These are phyloP conservation scores for Phytopythium ostracodes DNA, from an alignment of 352 stramenopile genomes.

Conservation along the genomic window DNA sequence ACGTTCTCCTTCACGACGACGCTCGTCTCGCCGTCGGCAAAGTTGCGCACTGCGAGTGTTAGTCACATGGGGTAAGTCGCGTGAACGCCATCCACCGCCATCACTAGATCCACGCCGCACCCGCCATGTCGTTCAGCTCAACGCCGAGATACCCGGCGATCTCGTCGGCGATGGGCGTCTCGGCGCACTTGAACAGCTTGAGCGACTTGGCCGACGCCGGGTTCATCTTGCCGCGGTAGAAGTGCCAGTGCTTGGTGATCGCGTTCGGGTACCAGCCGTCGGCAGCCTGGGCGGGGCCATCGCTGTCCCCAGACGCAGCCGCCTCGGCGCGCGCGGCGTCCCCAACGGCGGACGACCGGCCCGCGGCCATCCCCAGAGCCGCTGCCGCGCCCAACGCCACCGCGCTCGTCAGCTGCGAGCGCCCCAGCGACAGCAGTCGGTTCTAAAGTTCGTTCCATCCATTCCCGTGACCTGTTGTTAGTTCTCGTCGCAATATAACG, in stretches of 20 bases:
- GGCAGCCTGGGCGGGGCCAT: not conserved
- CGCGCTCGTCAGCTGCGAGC: slow-evolving; percentile 13
- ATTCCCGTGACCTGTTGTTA: not conserved
- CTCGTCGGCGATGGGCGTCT: slow-evolving; percentile 84
- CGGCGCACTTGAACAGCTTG: slow-evolving; percentile 88
- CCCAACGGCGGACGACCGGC: slow-evolving; percentile 11
- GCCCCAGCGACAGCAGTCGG: slow-evolving; percentile 22
- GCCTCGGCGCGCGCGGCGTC: slow-evolving; percentile 13
- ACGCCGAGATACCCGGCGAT: slow-evolving; percentile 81
- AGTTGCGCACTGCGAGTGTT: slow-evolving; percentile 49
- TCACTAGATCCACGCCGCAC: slow-evolving; percentile 9
- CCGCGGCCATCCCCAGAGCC: slow-evolving; percentile 26
- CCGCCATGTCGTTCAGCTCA: slow-evolving; percentile 71
- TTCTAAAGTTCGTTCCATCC: slow-evolving; percentile 19
- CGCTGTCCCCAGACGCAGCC: not conserved
- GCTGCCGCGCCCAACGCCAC: slow-evolving; percentile 31
- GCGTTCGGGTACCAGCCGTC: slow-evolving; percentile 65
- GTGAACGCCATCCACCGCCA: not conserved
- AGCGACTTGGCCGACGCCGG: slow-evolving; percentile 75
- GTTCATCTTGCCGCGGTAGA: slow-evolving; percentile 87
- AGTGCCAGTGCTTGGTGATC: slow-evolving; percentile 87
- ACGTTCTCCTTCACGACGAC: slow-evolving; percentile 74
- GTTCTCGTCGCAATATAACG: not conserved
- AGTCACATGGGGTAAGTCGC: not conserved
- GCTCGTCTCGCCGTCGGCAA: slow-evolving; percentile 82